Evolutionary conservation across 495 filamentous ascomycete species (phyloP).

Genomic region (Cladorrhinum samala): DNA sequence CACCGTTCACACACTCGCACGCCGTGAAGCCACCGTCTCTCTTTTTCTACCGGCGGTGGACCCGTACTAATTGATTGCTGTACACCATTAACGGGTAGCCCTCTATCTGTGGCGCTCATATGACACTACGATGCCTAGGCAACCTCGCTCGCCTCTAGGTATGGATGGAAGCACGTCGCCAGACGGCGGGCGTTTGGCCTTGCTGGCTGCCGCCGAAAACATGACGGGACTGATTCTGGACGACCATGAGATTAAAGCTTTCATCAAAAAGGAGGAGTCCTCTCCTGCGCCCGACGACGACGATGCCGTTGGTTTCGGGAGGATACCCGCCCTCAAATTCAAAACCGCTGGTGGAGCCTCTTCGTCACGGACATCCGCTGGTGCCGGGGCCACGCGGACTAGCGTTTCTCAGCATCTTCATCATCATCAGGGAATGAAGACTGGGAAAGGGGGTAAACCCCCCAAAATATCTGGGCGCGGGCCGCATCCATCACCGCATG

Average conservation of each 20-base stretch:
- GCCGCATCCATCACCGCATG: conserved; percentile 4
- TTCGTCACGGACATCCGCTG: background rate
- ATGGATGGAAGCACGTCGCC: conserved; percentile 5
- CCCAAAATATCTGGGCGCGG: conserved; percentile 1
- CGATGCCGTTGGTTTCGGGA: background rate
- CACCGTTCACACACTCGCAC: background rate
- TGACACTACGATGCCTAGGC: too few relatives aligned
- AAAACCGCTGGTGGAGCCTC: background rate
- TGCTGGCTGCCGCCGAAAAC: conserved; percentile 11
- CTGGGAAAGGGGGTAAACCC: background rate
- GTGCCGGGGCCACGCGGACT: background rate
- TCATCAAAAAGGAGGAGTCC: conserved; percentile 15
- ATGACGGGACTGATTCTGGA: conserved; percentile 16
- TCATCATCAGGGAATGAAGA: conserved; percentile 1
- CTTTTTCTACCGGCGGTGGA: background rate
- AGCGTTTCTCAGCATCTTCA: background rate
- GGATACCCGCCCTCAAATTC: conserved; percentile 4
- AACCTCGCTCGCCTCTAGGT: too few relatives aligned
- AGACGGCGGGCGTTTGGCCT: conserved; percentile 2
- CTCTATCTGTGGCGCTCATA: too few relatives aligned
- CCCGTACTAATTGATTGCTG: too few relatives aligned
- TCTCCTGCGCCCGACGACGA: conserved; percentile 13
- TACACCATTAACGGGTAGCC: too few relatives aligned
- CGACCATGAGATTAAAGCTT: conserved; percentile 6
- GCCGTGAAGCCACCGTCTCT: conserved; percentile 1